Conservation (phyloP, 768 basidiomycete genomes). For the Macrocybe gigantea region DNA sequence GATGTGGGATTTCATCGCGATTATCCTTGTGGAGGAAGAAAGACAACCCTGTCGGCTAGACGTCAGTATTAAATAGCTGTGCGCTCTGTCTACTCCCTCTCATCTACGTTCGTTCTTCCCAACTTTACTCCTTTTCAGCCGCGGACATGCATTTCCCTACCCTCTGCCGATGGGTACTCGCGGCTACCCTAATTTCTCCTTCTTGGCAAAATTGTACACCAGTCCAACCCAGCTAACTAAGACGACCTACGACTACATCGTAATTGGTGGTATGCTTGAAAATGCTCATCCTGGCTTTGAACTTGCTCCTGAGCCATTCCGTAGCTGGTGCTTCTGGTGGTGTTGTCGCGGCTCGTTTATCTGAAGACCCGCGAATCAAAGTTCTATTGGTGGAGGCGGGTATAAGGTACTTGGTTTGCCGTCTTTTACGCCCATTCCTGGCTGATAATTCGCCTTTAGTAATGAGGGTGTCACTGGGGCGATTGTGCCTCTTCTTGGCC, state of each 20-base stretch:
- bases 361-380: conserved; percentile 9
- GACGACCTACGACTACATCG: conserved; percentile 6
- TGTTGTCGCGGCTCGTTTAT: conserved; percentile 15
- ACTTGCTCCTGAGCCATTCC: neutral
- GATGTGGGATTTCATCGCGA: too few species aligned
- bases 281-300: neutral
- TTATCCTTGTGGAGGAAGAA: too few species aligned
- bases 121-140: neutral
- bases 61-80: too few species aligned
- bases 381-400: conserved; percentile 18
- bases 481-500: conserved; percentile 5
- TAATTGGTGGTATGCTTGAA: conserved; percentile 3
- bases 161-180: conserved; percentile 1
- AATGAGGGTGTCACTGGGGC: conserved; percentile 1
- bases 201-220: conserved; percentile 2
- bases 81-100: too few species aligned
- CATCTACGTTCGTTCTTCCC: too few species aligned
- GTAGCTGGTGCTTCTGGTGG: conserved; percentile 15
- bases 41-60: too few species aligned
- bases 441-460: neutral
- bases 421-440: neutral
- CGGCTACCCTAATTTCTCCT: conserved; percentile 2
- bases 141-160: conserved; percentile 1
- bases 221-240: conserved; percentile 5
- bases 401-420: conserved; percentile 5